These are phyloP conservation scores for Lepiota venenata DNA, from an alignment of 768 basidiomycete genomes.

Conservation along the genomic window DNA sequence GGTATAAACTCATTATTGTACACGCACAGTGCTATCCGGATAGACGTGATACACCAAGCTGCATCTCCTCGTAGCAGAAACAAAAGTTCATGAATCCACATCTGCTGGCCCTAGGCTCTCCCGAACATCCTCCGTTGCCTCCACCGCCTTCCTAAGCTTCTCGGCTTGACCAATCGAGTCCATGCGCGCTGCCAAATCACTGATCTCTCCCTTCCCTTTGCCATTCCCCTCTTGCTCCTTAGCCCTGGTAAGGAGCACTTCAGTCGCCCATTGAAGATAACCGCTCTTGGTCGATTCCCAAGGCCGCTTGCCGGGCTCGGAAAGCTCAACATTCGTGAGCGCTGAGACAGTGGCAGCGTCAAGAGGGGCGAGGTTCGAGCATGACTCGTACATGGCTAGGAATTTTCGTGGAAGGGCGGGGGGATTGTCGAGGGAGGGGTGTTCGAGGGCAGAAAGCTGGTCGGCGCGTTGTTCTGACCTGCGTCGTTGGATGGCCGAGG, in stretches of 20 bases:
- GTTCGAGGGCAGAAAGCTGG: constrained; percentile 6
- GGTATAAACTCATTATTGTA: too few relatives aligned
- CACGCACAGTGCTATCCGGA: too few relatives aligned
- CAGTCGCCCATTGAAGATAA: constrained; percentile 8
- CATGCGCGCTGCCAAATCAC: background rate
- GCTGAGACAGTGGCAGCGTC: constrained; percentile 3
- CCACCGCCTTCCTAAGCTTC: constrained; percentile 5
- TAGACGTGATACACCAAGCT: too few relatives aligned
- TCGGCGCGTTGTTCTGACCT: background rate
- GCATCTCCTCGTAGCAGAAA: too few relatives aligned
- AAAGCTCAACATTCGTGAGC: constrained; percentile 5
- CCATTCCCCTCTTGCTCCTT: background rate
- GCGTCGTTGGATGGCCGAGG: background rate
- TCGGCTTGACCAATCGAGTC: constrained; percentile 2
- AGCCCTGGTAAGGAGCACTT: background rate
- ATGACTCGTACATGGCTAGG: background rate
- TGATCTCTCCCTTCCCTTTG: background rate
- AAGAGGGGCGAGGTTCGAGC: constrained; percentile 6
- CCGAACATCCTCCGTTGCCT: constrained; percentile 3
- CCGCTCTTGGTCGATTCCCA: constrained; percentile 13
- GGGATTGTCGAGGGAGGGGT: constrained; percentile 1
- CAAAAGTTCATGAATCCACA: background rate
- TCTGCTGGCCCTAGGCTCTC: constrained; percentile 1
- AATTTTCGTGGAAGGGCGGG: background rate
- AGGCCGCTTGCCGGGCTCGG: constrained; percentile 10